Evolutionary conservation across 2,329 filamentous ascomycete genomes (phyloP).

Genomic region (Blumeria graminis): DNA sequence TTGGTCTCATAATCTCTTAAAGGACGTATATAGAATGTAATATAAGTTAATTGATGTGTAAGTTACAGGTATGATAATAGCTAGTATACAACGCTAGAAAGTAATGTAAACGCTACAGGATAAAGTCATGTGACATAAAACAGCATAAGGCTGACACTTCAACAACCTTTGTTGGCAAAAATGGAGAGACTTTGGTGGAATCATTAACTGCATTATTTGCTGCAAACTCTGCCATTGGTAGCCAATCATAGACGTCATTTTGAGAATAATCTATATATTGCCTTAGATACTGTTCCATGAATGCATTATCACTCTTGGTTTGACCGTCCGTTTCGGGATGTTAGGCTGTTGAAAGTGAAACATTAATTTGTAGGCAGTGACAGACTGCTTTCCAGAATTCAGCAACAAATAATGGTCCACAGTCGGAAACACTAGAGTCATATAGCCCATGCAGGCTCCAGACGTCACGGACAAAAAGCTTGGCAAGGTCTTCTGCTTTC

Average conservation of each 20-base stretch:
- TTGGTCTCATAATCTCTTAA: too few species aligned
- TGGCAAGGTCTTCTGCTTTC: neutral
- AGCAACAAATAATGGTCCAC: conserved; percentile 4
- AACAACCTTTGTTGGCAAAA: conserved; percentile 6
- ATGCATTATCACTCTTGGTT: conserved; percentile 5
- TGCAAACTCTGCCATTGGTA: conserved; percentile 5
- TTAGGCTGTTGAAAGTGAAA: neutral
- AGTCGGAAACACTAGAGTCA: conserved; percentile 4
- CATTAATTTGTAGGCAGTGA: conserved; percentile 1
- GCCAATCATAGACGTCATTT: conserved; percentile 3
- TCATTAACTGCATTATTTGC: conserved; percentile 4
- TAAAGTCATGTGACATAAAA: too few species aligned
- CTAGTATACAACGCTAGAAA: too few species aligned
- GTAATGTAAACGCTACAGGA: too few species aligned
- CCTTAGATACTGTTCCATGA: conserved; percentile 2
- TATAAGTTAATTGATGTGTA: too few species aligned
- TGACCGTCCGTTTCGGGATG: neutral
- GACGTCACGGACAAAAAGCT: conserved; percentile 2
- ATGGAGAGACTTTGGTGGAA: conserved; percentile 4
- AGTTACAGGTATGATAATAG: too few species aligned
- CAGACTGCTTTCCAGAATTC: conserved; percentile 5
- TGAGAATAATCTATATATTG: conserved; percentile 5
- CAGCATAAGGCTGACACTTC: too few species aligned
- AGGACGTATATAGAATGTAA: too few species aligned
- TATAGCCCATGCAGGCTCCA: conserved; percentile 1